Percentiles rank a stretch among this genome's conserved stretches.
phyloP scores from a whole-genome alignment of 208 protist genomes.

The Blechomonas ayalai region DNA sequence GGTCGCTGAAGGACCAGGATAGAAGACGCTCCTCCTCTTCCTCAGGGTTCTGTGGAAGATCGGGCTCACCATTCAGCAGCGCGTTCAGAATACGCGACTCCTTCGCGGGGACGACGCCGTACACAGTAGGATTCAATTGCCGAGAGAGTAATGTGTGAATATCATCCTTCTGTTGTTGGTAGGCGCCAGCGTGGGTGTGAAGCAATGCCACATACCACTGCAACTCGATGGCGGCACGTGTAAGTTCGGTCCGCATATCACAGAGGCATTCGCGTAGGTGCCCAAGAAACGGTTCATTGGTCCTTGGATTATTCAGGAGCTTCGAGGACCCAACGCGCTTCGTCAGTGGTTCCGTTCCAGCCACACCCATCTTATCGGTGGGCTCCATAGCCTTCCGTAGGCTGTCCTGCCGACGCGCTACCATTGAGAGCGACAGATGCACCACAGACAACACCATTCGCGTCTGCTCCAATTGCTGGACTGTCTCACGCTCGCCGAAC shows the following conservation, averaged over 20 bases:
- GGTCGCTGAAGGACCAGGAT: constrained; percentile 31
- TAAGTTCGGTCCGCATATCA: constrained; percentile 66
- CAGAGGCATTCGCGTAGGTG: constrained; percentile 22
- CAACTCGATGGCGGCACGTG: constrained; percentile 35
- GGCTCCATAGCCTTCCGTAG: background rate
- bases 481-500: background rate
- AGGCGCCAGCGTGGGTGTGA: constrained; percentile 23
- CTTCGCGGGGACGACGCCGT: constrained; percentile 60
- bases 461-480: background rate
- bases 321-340: too few species aligned
- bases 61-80: constrained; percentile 41
- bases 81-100: constrained; percentile 53
- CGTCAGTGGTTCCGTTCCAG: too few species aligned
- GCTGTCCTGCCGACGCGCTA: background rate
- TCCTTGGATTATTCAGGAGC: too few species aligned
- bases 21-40: constrained; percentile 49
- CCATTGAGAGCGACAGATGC: constrained; percentile 1
- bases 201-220: constrained; percentile 48
- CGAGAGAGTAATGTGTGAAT: constrained; percentile 48
- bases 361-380: too few species aligned
- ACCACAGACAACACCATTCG: background rate
- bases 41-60: constrained; percentile 28
- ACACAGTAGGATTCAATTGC: constrained; percentile 53
- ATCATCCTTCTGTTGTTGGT: constrained; percentile 45
- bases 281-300: too few species aligned